Evolutionary conservation across 108 stramenopile species (phyloP).

Genomic region (Cyclotella sp.): DNA sequence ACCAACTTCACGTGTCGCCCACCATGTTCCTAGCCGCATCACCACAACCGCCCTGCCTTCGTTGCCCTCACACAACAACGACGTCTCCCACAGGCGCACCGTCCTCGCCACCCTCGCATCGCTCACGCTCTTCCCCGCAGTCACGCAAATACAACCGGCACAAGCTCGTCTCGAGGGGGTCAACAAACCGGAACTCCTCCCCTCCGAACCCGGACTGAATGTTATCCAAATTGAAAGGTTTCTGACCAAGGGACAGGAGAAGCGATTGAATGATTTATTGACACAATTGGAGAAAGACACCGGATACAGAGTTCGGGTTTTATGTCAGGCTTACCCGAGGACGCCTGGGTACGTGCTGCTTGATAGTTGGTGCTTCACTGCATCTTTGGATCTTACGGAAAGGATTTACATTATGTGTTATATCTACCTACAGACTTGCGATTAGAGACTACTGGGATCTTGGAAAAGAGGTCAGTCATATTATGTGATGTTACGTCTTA

Average conservation of each 20-base stretch:
- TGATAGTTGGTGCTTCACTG: neutral
- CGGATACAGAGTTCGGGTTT: constrained; percentile 76
- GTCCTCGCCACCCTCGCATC: constrained; percentile 12
- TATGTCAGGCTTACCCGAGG: constrained; percentile 87
- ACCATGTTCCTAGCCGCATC: neutral
- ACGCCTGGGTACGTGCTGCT: constrained; percentile 69
- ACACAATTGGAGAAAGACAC: constrained; percentile 76
- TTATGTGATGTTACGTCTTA: too few species aligned
- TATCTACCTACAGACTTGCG: constrained; percentile 28
- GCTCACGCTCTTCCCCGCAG: constrained; percentile 14
- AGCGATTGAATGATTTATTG: constrained; percentile 73
- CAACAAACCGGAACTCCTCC: constrained; percentile 86
- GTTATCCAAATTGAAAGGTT: constrained; percentile 90
- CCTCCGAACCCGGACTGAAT: constrained; percentile 65
- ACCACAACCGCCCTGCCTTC: constrained; percentile 1
- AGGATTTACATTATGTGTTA: neutral
- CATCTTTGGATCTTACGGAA: too few species aligned
- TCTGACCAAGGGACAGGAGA: constrained; percentile 82
- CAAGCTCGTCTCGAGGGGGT: constrained; percentile 82
- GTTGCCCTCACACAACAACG: neutral
- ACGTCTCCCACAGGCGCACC: neutral
- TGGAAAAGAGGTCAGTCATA: constrained; percentile 79
- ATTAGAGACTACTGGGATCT: constrained; percentile 88
- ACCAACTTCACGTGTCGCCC: neutral
- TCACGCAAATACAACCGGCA: constrained; percentile 41